Evolutionary conservation across 371 early-diverging fungal species (phyloP), one percentile per base, ranked within the genome.

Genomic region (Zopfochytrium polystomum): DNA sequence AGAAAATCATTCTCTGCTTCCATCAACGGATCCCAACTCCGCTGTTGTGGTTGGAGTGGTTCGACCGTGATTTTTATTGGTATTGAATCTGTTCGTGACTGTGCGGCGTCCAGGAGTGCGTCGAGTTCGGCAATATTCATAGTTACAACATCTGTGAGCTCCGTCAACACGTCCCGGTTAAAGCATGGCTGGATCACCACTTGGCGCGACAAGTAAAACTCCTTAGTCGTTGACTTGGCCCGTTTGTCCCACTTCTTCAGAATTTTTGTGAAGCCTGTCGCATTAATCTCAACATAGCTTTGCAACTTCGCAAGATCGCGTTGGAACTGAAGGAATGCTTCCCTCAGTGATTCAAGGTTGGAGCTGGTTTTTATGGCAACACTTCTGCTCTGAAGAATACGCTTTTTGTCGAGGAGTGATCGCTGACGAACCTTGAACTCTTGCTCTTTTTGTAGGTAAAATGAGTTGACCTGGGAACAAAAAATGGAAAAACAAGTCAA

Each of bases 221-320:
- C 96, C 72, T 95, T 95, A 18, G 93, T 96, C 25, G 86, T 88
- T 1, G 92, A 89, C 74, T 93, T 92, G 22, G 91, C 87, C 25
- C 95, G 88, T 76, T 97, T 97, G 79, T 97, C 98, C 92, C 93
- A 97, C 72, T 97, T 97, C 66, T 97, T 97, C 52, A 97, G 72
- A 47, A 97, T 97, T 80, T 97, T 97, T 26, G 93, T 75, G 65
- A 97, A 96, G 0, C 96, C 98, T 22, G 92, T 91, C 30, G 87
- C 90, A 68, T 97, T 97, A 33, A 95, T 80, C 73, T 95, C 93
- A 38, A 96, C 94, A 70, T 91, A 97, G 85, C 90, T 92, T 80
- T 93, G 95, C 33, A 97, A 85, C 67, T 96, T 96, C 58, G 90
- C 89, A 34, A 96, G 74, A 60, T 95, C 98, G 46, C 88, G 88